Evolutionary conservation across 257 asterid genomes (phyloP), one percentile per base, ranked within the genome.

Genomic region (Orobanche coerulescens): DNA sequence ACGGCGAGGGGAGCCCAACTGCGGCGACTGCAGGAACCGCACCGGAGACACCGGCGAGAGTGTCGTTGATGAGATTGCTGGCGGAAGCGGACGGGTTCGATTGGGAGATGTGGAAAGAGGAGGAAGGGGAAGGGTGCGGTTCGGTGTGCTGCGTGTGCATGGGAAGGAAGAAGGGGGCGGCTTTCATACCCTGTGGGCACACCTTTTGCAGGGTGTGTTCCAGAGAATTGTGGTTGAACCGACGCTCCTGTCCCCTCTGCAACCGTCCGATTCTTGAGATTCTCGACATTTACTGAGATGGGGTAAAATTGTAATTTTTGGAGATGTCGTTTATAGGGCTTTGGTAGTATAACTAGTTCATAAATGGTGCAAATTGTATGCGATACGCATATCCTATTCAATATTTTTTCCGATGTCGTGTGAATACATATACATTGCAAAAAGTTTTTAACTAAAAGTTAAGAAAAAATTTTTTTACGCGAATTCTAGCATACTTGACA

Each of bases 121-220:
- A 6, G 6, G 72, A 20, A 0, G 64, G 13, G 24, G 66, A 20
- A 11, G 86, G 84, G 4, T 34, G 74, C n/a, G 96, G 86, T 78
- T 58, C 70, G 8, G 44, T 79, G 86, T 86, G 98, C 72, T 92
- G 98, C 81, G 95, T 88, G 86, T 92, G 96, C 85, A 81, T 92
- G 95, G 90, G 84, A 71, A 84, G 95, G 76, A 86, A 76, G 50
- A 92, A 78, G 49, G 95, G 87, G 0, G 98, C 96, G 34, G 96
- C 98, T 2, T 86, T 92, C 75, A 88, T 92, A 61, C 98, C 98
- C 62, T 92, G 98, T 77, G 98, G 98, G 5, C 98, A 92, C 78
- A 86, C 96, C 30, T 92, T 82, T 74, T 92, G 98, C 73, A 77
- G 96, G 56, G 88, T 82, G 73, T 92, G 98, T 71, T 81, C 95